Percentiles rank a stretch among this genome's conserved stretches.
These are phyloP conservation scores for Allium fistulosum DNA, from an alignment of 106 monocot genomes.

Conservation along the genomic window DNA sequence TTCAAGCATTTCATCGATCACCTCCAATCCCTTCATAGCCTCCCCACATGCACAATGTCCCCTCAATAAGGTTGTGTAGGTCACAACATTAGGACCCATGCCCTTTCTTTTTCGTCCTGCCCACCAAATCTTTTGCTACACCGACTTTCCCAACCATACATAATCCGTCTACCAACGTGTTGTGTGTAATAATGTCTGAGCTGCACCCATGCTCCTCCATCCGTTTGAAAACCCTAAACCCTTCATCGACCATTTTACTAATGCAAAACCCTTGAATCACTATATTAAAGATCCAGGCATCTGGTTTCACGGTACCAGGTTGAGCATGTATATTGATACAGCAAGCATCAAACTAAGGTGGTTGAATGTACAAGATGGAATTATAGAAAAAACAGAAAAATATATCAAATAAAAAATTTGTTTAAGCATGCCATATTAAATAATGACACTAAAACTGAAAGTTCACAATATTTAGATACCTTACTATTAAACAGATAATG, in stretches of 20 bases:
- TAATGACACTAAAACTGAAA: too few relatives aligned
- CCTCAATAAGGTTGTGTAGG: constrained; percentile 77
- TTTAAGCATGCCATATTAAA: too few relatives aligned
- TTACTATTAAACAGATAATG: too few relatives aligned
- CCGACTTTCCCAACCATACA: constrained; percentile 48
- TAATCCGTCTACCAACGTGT: constrained; percentile 69
- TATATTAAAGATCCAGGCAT: constrained; percentile 74
- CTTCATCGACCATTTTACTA: constrained; percentile 35
- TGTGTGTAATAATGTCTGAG: constrained; percentile 71
- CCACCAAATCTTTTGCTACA: constrained; percentile 48
- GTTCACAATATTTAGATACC: too few relatives aligned
- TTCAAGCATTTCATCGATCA: constrained; percentile 47
- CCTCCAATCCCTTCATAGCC: constrained; percentile 35
- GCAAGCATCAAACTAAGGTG: too few relatives aligned
- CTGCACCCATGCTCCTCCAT: constrained; percentile 28
- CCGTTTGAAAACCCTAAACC: constrained; percentile 42
- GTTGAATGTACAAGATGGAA: too few relatives aligned
- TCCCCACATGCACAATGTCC: constrained; percentile 37
- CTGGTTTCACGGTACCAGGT: constrained; percentile 21
- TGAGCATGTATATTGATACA: too few relatives aligned
- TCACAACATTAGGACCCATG: constrained; percentile 48
- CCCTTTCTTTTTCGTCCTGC: constrained; percentile 38
- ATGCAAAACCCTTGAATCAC: constrained; percentile 69
- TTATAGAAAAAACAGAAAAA: too few relatives aligned
- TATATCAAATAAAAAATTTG: too few relatives aligned